Evolutionary conservation across 768 basidiomycete species (phyloP).

Genomic region (Lentinus tigrinus): DNA sequence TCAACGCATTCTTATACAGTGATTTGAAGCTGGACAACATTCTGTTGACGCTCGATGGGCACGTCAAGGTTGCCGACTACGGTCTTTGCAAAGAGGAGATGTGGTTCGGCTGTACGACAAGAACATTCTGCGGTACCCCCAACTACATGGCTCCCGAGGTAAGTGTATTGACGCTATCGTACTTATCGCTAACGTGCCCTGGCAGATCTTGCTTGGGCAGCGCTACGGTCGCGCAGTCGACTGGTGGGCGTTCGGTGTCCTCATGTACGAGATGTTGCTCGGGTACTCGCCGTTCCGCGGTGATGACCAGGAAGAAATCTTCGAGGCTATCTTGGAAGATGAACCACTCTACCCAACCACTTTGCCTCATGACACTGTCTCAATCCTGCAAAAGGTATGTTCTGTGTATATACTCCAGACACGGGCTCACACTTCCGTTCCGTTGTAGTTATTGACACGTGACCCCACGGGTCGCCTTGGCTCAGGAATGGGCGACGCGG

Average conservation of each 20-base stretch:
- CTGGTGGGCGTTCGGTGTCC: conserved; percentile 99
- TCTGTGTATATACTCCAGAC: background rate
- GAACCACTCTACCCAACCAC: conserved; percentile 98
- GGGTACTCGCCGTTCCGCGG: conserved; percentile 99
- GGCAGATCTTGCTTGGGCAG: conserved; percentile 95
- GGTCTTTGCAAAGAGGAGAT: conserved; percentile 99
- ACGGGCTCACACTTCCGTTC: background rate
- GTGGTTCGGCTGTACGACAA: conserved; percentile 95
- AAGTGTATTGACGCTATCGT: conserved; percentile 3
- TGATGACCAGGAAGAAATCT: conserved; percentile 99
- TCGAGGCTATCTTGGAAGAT: conserved; percentile 98
- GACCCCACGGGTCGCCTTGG: conserved; percentile 91
- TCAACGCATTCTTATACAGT: conserved; percentile 37
- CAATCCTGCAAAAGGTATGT: conserved; percentile 87
- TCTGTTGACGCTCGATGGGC: conserved; percentile 91
- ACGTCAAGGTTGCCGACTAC: conserved; percentile 99
- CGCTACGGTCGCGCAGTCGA: conserved; percentile 98
- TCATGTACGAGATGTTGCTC: conserved; percentile 98
- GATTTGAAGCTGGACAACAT: conserved; percentile 99
- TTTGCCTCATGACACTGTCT: conserved; percentile 97
- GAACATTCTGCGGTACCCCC: conserved; percentile 98
- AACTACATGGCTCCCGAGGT: conserved; percentile 99
- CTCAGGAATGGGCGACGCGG: conserved; percentile 87
- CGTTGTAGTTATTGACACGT: conserved; percentile 77
- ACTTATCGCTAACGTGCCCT: background rate